Evolutionary conservation across 306 rosid species (phyloP).

Genomic region (Parietaria judaica): DNA sequence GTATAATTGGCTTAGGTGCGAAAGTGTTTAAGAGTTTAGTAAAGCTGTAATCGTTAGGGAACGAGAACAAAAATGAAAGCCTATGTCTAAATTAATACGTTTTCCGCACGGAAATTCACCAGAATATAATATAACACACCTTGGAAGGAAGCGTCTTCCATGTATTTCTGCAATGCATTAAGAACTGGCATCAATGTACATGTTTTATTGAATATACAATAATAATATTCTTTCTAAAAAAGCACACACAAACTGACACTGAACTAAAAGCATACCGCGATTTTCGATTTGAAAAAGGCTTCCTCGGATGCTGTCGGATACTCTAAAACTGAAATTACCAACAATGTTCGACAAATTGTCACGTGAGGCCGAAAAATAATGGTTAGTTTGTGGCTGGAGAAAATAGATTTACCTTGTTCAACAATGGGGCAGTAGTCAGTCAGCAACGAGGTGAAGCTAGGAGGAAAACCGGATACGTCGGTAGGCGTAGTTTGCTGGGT

Average conservation of each 20-base stretch:
- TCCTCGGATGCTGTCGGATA: conserved; percentile 34
- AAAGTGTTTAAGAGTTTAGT: background rate
- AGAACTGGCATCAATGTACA: conserved; percentile 14
- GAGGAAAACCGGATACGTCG: conserved; percentile 54
- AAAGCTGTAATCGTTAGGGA: background rate
- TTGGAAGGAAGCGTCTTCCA: conserved; percentile 89
- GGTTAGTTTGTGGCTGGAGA: background rate
- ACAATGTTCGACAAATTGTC: conserved; percentile 13
- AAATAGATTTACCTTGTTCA: conserved; percentile 40
- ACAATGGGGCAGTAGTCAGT: conserved; percentile 33
- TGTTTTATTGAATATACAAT: conserved; percentile 5
- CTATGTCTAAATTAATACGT: background rate
- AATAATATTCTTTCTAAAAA: conserved; percentile 3
- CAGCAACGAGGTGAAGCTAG: conserved; percentile 62
- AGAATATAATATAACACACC: conserved; percentile 40
- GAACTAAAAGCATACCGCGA: conserved; percentile 38
- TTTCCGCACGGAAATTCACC: too few relatives aligned
- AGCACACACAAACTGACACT: conserved; percentile 13
- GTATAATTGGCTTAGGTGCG: background rate
- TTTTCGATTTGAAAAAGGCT: conserved; percentile 51
- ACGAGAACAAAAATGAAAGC: background rate
- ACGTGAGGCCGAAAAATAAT: conserved; percentile 15
- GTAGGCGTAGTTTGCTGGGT: conserved; percentile 21
- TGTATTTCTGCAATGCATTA: conserved; percentile 57
- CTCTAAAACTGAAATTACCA: conserved; percentile 33